Conservation (phyloP, 2,329 filamentous ascomycete species). For the Diaporthe sp. region DNA sequence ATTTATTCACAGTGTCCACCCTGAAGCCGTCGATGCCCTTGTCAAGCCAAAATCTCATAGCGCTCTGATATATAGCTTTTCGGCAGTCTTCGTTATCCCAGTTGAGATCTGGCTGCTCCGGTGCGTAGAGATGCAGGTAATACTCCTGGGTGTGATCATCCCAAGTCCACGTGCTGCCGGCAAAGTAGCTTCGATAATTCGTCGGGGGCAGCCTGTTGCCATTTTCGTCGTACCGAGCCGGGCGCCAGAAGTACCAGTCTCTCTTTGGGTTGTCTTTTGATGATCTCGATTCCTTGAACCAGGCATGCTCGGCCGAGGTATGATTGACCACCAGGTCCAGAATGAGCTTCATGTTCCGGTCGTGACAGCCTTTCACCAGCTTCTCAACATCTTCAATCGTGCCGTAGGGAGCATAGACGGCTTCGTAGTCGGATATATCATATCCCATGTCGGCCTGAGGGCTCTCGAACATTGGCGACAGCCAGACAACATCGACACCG, state of each 20-base stretch:
- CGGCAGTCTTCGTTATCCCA: slow-evolving; percentile 78
- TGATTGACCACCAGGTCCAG: slow-evolving; percentile 83
- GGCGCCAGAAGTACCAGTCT: slow-evolving; percentile 77
- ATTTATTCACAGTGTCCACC: slow-evolving; percentile 77
- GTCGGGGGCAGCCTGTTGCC: slow-evolving; percentile 71
- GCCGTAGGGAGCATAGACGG: slow-evolving; percentile 75
- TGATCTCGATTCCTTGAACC: slow-evolving; percentile 68
- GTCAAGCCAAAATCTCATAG: slow-evolving; percentile 81
- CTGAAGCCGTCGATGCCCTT: slow-evolving; percentile 75
- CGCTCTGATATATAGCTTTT: slow-evolving; percentile 73
- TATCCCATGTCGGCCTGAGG: slow-evolving; percentile 80
- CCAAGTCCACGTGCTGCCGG: slow-evolving; percentile 64
- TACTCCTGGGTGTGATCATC: slow-evolving; percentile 65
- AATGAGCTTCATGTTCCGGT: slow-evolving; percentile 73
- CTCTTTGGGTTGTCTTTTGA: slow-evolving; percentile 64
- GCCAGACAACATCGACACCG: slow-evolving; percentile 73
- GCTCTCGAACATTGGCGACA: slow-evolving; percentile 64
- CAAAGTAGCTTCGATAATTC: slow-evolving; percentile 65
- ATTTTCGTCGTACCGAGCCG: slow-evolving; percentile 63
- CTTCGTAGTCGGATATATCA: slow-evolving; percentile 78
- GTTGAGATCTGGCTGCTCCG: slow-evolving; percentile 81
- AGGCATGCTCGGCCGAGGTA: slow-evolving; percentile 67
- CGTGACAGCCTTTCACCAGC: slow-evolving; percentile 71
- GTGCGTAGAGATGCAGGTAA: slow-evolving; percentile 73
- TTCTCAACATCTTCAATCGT: slow-evolving; percentile 75